Percentiles rank a stretch among this genome's conserved stretches.
Evolutionary conservation across 2,329 filamentous ascomycete species (phyloP).

Genomic region (Pseudogymnoascus sp.): DNA sequence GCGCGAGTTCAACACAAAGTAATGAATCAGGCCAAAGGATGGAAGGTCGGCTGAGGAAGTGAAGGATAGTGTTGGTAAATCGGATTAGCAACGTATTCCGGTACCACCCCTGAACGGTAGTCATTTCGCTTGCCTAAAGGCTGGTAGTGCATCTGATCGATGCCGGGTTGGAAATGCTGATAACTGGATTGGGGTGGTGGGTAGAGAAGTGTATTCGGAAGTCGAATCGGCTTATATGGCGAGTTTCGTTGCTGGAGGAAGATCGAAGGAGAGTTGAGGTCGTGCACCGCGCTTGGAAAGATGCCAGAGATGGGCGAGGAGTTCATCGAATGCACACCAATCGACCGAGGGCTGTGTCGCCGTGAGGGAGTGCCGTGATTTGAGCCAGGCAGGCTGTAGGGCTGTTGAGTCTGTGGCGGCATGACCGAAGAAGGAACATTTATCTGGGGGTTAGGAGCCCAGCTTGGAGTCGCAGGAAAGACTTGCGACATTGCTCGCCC

Average conservation of each 20-base stretch:
- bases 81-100: slow-evolving; percentile 37
- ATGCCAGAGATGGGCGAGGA: slow-evolving; percentile 29
- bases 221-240: slow-evolving; percentile 83
- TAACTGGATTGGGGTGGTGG: slow-evolving; percentile 75
- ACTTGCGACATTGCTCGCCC: slow-evolving; percentile 67
- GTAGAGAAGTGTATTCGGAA: slow-evolving; percentile 84
- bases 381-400: background rate
- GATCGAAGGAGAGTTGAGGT: slow-evolving; percentile 63
- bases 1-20: background rate
- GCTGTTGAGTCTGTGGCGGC: slow-evolving; percentile 19
- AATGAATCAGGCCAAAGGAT: background rate
- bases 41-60: slow-evolving; percentile 2
- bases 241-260: slow-evolving; percentile 84
- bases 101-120: slow-evolving; percentile 61
- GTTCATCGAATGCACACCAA: slow-evolving; percentile 26
- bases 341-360: slow-evolving; percentile 25
- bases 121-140: slow-evolving; percentile 62
- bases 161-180: slow-evolving; percentile 60
- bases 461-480: slow-evolving; percentile 50
- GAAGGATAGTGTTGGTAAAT: slow-evolving; percentile 2
- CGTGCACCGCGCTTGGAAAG: slow-evolving; percentile 39
- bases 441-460: slow-evolving; percentile 35
- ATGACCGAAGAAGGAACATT: slow-evolving; percentile 20
- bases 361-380: slow-evolving; percentile 27
- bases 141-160: slow-evolving; percentile 71